Base-by-base conservation (phyloP, 176 grass and related monocot genomes). In the Zizania latifolia region DNA sequence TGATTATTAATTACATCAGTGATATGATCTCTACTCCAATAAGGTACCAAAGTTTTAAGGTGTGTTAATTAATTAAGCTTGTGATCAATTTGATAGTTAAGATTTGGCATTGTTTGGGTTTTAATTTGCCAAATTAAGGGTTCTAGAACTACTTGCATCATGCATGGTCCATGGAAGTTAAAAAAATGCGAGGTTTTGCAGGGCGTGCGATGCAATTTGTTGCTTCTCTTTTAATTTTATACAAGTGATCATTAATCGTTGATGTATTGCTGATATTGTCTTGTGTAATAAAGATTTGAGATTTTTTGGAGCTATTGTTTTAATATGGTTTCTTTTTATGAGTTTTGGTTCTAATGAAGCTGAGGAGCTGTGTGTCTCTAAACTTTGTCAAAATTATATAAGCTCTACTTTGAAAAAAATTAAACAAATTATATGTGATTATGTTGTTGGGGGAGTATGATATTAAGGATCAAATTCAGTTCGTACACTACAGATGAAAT, bases 1-100 rank as follows among this genome's bases (percentile, higher is more conserved):
- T 81, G 66, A 71, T 58, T 8, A 6, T 34, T 67, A 24, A 68
- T 30, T 59, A 10, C n/a, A 33, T 53, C 48, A 22, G 29, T 40
- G 17, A 54, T 26, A 46, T 65, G 46, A 58, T 77, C 78, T 65
- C 60, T 60, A 51, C 62, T 75, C 44, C 76, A 84, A 78, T 13
- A 84, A 88, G 48, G 48, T n/a, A n/a, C n/a, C n/a, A n/a, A n/a
- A n/a, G n/a, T n/a, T 72, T 82, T 45, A 50, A 87, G 74, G 24
- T 28, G 19, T 53, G 48, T 36, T n/a, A n/a, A 36, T 36, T 3
- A 62, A 8, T 53, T 62, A 62, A 74, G 61, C 10, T 70, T 78
- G 68, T 53, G 55, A 44, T 53, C 19, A 22, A 9, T 68, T 83
- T 71, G 54, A 68, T 65, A 44, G 60, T 78, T 83, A 56, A 61